Conservation (phyloP, 768 basidiomycete species). For the Mycena latifolia region DNA sequence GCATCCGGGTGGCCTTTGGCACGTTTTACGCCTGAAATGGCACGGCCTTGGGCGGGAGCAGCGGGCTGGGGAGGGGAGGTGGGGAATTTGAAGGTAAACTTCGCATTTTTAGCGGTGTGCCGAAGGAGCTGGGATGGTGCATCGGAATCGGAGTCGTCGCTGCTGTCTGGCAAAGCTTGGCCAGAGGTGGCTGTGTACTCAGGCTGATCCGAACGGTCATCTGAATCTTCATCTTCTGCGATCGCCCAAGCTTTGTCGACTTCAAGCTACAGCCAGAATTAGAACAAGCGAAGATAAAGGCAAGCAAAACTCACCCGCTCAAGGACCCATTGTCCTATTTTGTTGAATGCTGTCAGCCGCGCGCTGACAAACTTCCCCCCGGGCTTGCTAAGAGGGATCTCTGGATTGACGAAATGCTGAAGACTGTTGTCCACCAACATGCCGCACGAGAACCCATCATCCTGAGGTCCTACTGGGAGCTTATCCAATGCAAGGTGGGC, state of each 20-base stretch:
- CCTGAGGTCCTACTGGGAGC: conserved; percentile 5
- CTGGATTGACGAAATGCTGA: background rate
- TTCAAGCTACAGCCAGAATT: background rate
- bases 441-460: background rate
- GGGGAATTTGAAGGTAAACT: conserved; percentile 13
- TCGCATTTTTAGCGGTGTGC: background rate
- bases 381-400: background rate
- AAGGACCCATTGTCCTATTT: background rate
- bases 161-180: background rate
- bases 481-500: background rate
- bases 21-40: conserved; percentile 1
- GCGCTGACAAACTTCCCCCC: background rate
- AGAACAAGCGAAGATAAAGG: background rate
- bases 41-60: background rate
- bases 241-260: background rate
- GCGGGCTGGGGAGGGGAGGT: background rate
- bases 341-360: conserved; percentile 1
- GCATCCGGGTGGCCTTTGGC: conserved; percentile 12
- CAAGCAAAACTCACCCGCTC: conserved; percentile 1
- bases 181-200: conserved; percentile 11
- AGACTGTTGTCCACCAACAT: conserved; percentile 1
- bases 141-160: conserved; percentile 1
- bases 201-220: conserved; percentile 4
- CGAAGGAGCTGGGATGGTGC: background rate
- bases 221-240: conserved; percentile 6